Evolutionary conservation across 768 basidiomycete species (phyloP), one percentile per base, ranked within the genome.

Genomic region (Tylopilus sp.): DNA sequence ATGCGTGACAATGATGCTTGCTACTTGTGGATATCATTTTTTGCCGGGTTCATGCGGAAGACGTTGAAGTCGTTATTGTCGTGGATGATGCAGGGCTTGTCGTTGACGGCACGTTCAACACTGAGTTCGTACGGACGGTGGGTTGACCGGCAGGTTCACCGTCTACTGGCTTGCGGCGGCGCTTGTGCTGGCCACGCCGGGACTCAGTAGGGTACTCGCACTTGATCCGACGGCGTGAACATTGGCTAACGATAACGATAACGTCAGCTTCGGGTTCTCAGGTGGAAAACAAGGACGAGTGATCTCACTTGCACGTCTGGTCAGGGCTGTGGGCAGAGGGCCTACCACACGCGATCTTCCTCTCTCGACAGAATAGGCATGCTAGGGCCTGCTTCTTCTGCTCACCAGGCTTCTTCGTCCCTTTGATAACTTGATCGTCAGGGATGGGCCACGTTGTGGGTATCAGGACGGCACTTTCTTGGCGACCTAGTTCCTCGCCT

Each of bases 141-240:
- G 55, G 46, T 44, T 68, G 64, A 40, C 38, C 33, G 10, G 56
- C 31, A 54, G 62, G 18, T 28, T 67, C 67, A n/a, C 59, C 47
- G 21, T 69, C 67, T 26, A 53, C 50, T 36, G 57, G 63, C 48
- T 69, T 69, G 40, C 67, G 69, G 36, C 67, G 67, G 21, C 67
- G 67, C 53, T 76, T 71, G 63, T 78, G 76, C 53, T 77, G 75
- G 3, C 77, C 77, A 28, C 77, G 70, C 43, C 73, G 72, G 11
- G 74, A 77, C 51, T 78, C 75, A 44, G 75, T 76, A n/a, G 77
- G 77, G 58, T 77, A 77, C 45, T 69, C 71, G 58, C 77, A 78
- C 40, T 68, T 64, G 47, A 76, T 72, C 28, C 69, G 72, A 51
- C 77, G 73, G 53, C 76, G 75, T 43, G 73, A 65, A 53, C 77